These are phyloP conservation scores for Abrus precatorius DNA, from an alignment of 306 rosid species.

Conservation along the genomic window DNA sequence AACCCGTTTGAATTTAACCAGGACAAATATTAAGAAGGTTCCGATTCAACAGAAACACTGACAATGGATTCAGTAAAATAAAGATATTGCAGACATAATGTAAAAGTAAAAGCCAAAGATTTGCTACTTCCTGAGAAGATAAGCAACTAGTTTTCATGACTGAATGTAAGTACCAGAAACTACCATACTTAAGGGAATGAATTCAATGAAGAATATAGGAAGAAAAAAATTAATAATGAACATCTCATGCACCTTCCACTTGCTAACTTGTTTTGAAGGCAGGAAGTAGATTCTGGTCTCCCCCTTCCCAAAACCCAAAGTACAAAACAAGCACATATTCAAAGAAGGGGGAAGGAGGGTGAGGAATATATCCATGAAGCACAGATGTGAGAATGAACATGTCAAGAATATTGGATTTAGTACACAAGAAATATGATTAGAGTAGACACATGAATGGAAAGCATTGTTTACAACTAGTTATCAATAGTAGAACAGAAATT, in stretches of 20 bases:
- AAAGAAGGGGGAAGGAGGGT: too few species aligned
- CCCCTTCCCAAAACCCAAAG: too few species aligned
- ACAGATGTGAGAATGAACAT: neutral
- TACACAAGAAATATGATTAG: neutral
- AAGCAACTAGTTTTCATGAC: conserved; percentile 7
- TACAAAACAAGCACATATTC: too few species aligned
- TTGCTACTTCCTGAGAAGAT: neutral
- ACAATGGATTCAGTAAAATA: neutral
- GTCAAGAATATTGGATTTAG: neutral
- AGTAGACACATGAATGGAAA: conserved; percentile 2
- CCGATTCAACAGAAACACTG: neutral
- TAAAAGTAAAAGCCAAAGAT: conserved; percentile 13
- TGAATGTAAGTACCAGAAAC: neutral
- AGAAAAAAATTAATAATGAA: neutral
- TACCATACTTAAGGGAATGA: neutral
- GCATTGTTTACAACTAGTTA: neutral
- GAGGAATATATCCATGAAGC: too few species aligned
- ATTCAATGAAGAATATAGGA: neutral
- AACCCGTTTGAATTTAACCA: conserved; percentile 3
- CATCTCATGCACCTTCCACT: conserved; percentile 25
- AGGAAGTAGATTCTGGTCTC: neutral
- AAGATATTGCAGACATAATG: neutral
- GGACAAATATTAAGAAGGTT: conserved; percentile 34
- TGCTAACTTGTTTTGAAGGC: neutral
- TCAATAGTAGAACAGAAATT: conserved; percentile 11